phyloP scores from a whole-genome alignment of 331 rosid genomes.

The Stylosanthes scabra region DNA sequence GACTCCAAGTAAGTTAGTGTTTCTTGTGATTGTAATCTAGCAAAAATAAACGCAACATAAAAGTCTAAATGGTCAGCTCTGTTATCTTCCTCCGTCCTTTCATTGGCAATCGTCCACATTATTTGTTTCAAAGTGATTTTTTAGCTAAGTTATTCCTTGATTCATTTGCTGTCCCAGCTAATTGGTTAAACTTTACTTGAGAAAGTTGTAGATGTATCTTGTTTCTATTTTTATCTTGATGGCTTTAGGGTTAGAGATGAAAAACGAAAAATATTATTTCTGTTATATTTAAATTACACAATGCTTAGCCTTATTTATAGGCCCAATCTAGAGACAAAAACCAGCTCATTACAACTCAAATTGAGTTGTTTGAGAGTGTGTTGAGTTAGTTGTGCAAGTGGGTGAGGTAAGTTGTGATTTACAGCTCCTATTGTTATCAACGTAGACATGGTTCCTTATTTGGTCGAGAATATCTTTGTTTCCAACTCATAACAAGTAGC shows the following conservation, averaged over 20 bases:
- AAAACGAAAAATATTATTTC: too few relatives aligned
- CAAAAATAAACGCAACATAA: background rate
- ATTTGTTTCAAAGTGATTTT: constrained; percentile 15
- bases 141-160: constrained; percentile 5
- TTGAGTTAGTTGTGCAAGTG: too few relatives aligned
- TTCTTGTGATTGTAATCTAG: constrained; percentile 34
- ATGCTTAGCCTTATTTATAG: too few relatives aligned
- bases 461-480: too few relatives aligned
- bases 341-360: too few relatives aligned
- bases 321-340: too few relatives aligned
- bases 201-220: constrained; percentile 4
- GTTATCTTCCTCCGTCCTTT: background rate
- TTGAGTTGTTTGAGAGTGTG: too few relatives aligned
- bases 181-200: constrained; percentile 7
- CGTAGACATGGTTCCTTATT: too few relatives aligned
- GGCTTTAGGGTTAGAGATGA: background rate
- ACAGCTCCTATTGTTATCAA: too few relatives aligned
- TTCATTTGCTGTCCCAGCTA: constrained; percentile 14
- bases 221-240: constrained; percentile 25
- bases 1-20: constrained; percentile 85
- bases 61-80: background rate
- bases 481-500: too few relatives aligned
- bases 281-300: too few relatives aligned
- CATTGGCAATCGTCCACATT: background rate
- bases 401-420: too few relatives aligned